Base-by-base conservation (phyloP, 768 basidiomycete species). In the Hygrocybe punicea region DNA sequence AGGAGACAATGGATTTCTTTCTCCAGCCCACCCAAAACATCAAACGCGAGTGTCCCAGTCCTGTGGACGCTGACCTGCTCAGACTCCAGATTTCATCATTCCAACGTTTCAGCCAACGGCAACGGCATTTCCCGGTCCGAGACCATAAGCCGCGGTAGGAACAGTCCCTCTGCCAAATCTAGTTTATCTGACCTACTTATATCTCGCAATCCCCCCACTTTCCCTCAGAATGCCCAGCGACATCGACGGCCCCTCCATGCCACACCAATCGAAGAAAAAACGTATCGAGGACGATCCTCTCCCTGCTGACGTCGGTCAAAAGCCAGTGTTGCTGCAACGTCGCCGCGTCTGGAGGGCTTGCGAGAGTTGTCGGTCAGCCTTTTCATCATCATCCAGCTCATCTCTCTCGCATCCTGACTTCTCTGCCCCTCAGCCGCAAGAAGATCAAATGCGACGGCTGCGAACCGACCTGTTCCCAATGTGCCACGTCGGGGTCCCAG, bases 381-480 rank as follows among this genome's bases (percentile, higher is more conserved):
- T 58, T 42, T 59, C 63, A 51, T 60, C 57, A 61, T 35, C 42
- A 48, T 40, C 51, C 60, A 49, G 58, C 47, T 53, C 56, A 56
- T 55, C 55, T 61, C 52, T 55, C 55, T 56, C 60, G 61, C 55
- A 63, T 64, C 36, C 57, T 62, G 49, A 35, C 35, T 17, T 24
- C 53, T 59, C 66, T n/a, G 8, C 39, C 56, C 42, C 51, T 34
- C 69, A 91, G 91, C 60, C 85, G 90, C 62, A 93, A 93, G 83
- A 93, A 93, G 80, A 92, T 93, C 69, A 93, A 93, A 70, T 93
- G 91, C 72, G 91, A 93, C 74, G 91, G 91, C 61, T 82, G 77
- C 64, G 91, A 93, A 67, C 91, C 91, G 11, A 87, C 86, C 10
- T 93, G 91, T 64, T 86, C 89, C 0, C 91, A 93, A 66, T 93